Evolutionary conservation across 371 early-diverging fungal species (phyloP).

Genomic region (Mortierella sp.): DNA sequence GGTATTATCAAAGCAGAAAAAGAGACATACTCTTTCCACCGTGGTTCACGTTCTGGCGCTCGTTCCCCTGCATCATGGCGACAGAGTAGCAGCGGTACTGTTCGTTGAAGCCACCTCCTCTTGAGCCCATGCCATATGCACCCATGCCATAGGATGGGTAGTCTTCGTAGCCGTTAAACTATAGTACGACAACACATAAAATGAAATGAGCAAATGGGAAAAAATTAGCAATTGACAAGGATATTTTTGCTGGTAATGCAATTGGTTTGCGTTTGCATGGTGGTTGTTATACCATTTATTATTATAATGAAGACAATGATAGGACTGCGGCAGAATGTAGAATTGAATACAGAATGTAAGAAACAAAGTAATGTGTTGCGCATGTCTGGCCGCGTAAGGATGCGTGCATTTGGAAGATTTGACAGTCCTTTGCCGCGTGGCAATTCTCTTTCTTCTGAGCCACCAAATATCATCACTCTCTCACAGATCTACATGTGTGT

Average conservation of each 20-base stretch:
- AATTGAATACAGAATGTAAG: neutral
- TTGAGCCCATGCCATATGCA: constrained; percentile 38
- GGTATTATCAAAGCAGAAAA: neutral
- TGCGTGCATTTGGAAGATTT: neutral
- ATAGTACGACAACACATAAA: neutral
- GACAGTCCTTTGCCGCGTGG: neutral
- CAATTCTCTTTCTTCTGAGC: too few species aligned
- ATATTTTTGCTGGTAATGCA: too few species aligned
- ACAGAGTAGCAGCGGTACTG: constrained; percentile 85
- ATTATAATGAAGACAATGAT: neutral
- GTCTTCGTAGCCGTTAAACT: constrained; percentile 56
- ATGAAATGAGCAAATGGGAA: neutral
- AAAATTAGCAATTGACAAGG: neutral
- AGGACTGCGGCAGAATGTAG: neutral
- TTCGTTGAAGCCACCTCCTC: constrained; percentile 64
- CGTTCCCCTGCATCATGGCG: constrained; percentile 85
- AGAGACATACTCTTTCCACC: constrained; percentile 83
- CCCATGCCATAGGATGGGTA: constrained; percentile 42
- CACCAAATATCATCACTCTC: neutral
- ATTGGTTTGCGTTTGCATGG: too few species aligned
- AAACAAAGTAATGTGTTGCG: neutral
- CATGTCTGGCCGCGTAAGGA: neutral
- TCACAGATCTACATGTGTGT: too few species aligned
- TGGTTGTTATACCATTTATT: neutral
- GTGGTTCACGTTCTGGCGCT: constrained; percentile 82